These are phyloP conservation scores for Acer campestre DNA, from an alignment of 345 rosid genomes.

Conservation along the genomic window DNA sequence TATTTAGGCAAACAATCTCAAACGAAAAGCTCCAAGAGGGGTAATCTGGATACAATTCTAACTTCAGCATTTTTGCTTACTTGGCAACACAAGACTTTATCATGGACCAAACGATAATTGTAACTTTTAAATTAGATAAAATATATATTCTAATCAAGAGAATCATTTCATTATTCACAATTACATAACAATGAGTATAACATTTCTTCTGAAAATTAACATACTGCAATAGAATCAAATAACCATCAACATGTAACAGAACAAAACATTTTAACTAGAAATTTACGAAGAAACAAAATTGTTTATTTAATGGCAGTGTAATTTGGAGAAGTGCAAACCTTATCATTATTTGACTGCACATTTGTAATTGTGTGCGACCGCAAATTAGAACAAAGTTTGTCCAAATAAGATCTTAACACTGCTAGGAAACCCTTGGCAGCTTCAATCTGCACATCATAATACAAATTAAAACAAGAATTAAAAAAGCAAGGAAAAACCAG, in stretches of 20 bases:
- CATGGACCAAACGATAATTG: not conserved
- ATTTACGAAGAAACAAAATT: not conserved
- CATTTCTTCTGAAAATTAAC: too few relatives aligned
- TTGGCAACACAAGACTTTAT: not conserved
- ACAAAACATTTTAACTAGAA: too few relatives aligned
- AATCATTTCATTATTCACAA: too few relatives aligned
- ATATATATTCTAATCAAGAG: too few relatives aligned
- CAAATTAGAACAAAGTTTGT: conserved; percentile 85
- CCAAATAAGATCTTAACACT: conserved; percentile 73
- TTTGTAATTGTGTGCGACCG: conserved; percentile 96
- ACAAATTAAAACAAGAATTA: not conserved
- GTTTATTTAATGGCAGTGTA: not conserved
- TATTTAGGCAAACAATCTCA: not conserved
- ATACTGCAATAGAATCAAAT: too few relatives aligned
- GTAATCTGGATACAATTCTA: not conserved
- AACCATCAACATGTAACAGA: too few relatives aligned
- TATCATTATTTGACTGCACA: conserved; percentile 94
- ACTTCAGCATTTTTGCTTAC: not conserved
- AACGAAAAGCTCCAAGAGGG: not conserved
- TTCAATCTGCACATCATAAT: conserved; percentile 50
- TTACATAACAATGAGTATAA: too few relatives aligned
- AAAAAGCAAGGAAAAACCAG: not conserved
- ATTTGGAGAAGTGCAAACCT: conserved; percentile 50
- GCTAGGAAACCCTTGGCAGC: conserved; percentile 82
- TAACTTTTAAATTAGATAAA: not conserved